Evolutionary conservation across 2,329 filamentous ascomycete species (phyloP), one percentile per base, ranked within the genome.

Genomic region (Lasiodiplodia theobromae): DNA sequence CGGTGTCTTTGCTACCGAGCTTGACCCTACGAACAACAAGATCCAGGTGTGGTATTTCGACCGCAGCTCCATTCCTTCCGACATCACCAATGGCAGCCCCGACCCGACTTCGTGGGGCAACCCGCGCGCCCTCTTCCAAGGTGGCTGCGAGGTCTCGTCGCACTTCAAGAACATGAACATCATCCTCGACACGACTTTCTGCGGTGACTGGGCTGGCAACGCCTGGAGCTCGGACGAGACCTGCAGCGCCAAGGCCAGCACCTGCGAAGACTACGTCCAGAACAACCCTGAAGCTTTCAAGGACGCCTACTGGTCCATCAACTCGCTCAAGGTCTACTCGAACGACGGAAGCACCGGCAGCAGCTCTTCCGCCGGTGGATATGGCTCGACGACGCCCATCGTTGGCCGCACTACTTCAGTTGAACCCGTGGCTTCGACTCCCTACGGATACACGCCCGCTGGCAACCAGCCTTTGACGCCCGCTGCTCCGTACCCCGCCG

Each of bases 11-110:
- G 83, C 82, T 23, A 83, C 80, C 16, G 74, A 81, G 70, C 97
- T 94, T 92, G 93, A 91, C 2, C 62, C 67, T 18, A 47, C 25
- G n/a, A 85, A 86, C 37, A 77, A 86, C 0, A 84, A 84, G 71
- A 96, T 98, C 78, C 86, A 86, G 51, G 85, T 97, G 71, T 97
- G 89, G 88, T 95, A 93, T 85, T 97, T 97, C 81, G 84, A 89
- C 0, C 90, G 92, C n/a, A 79, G 78, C 71, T 77, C 77, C 16
- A 87, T 94, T 69, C 92, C 92, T 1, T 73, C 78, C 3, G 89
- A 94, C 77, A 88, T 93, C 70, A 75, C 80, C 2, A 78, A 83
- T 21, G 86, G 85, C 25, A 82, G 74, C 5, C 92, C 93, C 0
- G 82, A 92, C 71, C 91, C 93, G 0, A 77, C 81, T 2, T 79